Percentiles rank a stretch among this genome's conserved stretches.
phyloP scores from a whole-genome alignment of 192 early-diverging fungal genomes.

The Backusella liffmaniae region DNA sequence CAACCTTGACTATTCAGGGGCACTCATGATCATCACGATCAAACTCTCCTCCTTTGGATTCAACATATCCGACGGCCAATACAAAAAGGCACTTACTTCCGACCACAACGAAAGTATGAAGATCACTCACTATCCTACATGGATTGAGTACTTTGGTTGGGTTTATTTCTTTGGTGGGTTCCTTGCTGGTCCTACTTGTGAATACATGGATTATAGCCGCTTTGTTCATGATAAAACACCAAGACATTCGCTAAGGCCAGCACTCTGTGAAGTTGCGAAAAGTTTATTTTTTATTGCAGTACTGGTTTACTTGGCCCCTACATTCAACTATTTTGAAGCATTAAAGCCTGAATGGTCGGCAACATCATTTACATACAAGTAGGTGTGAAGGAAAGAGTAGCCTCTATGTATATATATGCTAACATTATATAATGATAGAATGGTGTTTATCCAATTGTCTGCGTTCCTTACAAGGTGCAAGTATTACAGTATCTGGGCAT shows the following conservation, averaged over 20 bases:
- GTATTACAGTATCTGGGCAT: constrained; percentile 87
- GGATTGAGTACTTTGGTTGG: constrained; percentile 70
- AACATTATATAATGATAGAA: background rate
- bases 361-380: background rate
- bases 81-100: constrained; percentile 52
- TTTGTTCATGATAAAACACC: constrained; percentile 11
- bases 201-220: constrained; percentile 55
- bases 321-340: background rate
- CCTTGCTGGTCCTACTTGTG: constrained; percentile 81
- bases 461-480: constrained; percentile 64
- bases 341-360: background rate
- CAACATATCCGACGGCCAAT: constrained; percentile 73
- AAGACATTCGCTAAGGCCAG: background rate
- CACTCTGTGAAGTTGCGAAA: background rate
- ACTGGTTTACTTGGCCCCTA: background rate
- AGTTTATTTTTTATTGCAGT: background rate
- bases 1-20: constrained; percentile 82
- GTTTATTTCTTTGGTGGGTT: constrained; percentile 85
- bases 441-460: constrained; percentile 54
- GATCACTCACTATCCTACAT: background rate
- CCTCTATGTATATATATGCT: background rate
- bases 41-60: constrained; percentile 89
- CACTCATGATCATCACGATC: constrained; percentile 95
- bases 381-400: background rate
- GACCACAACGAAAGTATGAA: constrained; percentile 11